Conservation (phyloP, 2,329 filamentous ascomycete genomes). For the Truncatella angustata region DNA sequence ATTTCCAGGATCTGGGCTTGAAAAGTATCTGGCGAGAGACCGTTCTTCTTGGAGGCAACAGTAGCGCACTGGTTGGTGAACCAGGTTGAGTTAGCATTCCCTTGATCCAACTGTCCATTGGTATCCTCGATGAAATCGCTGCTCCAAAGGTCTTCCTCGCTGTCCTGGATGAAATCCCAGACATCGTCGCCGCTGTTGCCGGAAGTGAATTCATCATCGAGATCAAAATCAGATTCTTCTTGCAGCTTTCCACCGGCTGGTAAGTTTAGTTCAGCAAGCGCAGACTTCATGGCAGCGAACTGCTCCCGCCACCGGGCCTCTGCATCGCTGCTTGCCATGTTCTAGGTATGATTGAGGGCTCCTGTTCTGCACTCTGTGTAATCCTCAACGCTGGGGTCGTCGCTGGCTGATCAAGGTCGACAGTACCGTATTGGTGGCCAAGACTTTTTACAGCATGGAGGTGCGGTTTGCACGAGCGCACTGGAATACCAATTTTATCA, state of each 20-base stretch:
- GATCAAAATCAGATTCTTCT: constrained; percentile 58
- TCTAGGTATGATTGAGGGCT: background rate
- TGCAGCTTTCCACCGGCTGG: constrained; percentile 37
- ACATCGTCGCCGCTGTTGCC: constrained; percentile 74
- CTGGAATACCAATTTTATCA: background rate
- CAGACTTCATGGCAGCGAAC: constrained; percentile 80
- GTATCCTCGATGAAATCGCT: constrained; percentile 60
- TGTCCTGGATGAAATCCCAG: constrained; percentile 87
- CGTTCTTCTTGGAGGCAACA: constrained; percentile 64
- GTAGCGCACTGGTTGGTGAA: constrained; percentile 64
- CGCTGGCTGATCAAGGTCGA: too few species aligned
- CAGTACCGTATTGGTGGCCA: too few species aligned
- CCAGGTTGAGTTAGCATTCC: constrained; percentile 64
- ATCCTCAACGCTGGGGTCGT: too few species aligned
- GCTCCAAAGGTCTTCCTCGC: constrained; percentile 62
- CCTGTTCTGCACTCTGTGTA: too few species aligned
- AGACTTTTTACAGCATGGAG: too few species aligned
- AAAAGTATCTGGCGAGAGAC: constrained; percentile 67
- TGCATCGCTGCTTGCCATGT: constrained; percentile 31
- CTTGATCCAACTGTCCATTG: constrained; percentile 24
- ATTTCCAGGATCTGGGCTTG: constrained; percentile 75
- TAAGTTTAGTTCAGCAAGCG: constrained; percentile 71
- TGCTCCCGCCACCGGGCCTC: constrained; percentile 78
- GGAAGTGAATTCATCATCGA: constrained; percentile 57
- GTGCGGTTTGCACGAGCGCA: too few species aligned